A percentile compares a stretch with the other conserved stretches of the same genome.
Conservation (phyloP, 2,329 filamentous ascomycete genomes). For the Hymenoscyphus occultus region DNA sequence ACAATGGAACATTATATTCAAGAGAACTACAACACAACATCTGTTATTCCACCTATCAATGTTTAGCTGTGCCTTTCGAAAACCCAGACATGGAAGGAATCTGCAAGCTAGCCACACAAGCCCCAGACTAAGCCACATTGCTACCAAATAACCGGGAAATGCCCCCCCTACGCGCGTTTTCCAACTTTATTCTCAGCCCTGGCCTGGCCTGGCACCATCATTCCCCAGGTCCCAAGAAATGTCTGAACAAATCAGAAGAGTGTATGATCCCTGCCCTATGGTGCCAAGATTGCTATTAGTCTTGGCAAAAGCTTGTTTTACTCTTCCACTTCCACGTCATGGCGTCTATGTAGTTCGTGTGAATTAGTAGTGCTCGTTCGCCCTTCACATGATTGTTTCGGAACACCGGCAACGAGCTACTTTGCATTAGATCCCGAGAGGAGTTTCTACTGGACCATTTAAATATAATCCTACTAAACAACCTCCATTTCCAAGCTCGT, state of each 20-base stretch:
- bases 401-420: background rate
- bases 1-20: background rate
- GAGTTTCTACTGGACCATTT: background rate
- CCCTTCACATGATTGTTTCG: background rate
- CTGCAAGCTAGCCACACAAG: background rate
- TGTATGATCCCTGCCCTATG: background rate
- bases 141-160: background rate
- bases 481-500: background rate
- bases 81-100: background rate
- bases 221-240: background rate
- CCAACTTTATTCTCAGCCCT: background rate
- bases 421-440: background rate
- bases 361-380: no score
- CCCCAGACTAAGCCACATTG: background rate
- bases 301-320: constrained; percentile 4
- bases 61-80: background rate
- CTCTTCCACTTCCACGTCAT: background rate
- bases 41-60: background rate
- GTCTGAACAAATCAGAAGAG: background rate
- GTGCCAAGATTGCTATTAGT: background rate
- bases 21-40: background rate
- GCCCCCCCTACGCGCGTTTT: background rate
- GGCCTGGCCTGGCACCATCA: background rate
- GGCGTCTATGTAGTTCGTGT: background rate
- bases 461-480: background rate